These are phyloP conservation scores for Scheffersomyces spartinae DNA, from an alignment of 805 yeast species.

Conservation along the genomic window DNA sequence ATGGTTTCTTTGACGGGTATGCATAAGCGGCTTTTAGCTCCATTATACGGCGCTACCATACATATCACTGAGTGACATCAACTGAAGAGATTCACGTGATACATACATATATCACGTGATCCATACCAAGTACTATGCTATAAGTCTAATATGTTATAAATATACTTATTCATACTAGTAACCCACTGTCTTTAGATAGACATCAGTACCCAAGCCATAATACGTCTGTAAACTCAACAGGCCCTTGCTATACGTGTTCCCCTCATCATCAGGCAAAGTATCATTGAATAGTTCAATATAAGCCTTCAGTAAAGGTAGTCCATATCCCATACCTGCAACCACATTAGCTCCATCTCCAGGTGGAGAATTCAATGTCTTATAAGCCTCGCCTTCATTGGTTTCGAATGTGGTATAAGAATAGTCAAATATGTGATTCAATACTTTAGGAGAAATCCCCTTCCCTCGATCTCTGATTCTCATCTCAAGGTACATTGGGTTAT, in stretches of 20 bases:
- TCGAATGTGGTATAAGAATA: constrained; percentile 80
- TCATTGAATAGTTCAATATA: constrained; percentile 32
- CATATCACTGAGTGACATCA: no score
- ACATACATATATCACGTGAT: no score
- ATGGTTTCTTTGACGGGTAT: no score
- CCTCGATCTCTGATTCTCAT: constrained; percentile 79
- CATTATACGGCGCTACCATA: no score
- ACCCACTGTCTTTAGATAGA: constrained; percentile 29
- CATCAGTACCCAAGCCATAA: constrained; percentile 36
- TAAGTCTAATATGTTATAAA: no score
- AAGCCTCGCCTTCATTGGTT: constrained; percentile 43
- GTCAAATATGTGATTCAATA: constrained; percentile 62
- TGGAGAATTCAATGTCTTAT: constrained; percentile 52
- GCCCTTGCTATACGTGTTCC: constrained; percentile 16
- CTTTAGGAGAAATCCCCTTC: constrained; percentile 68
- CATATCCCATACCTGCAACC: constrained; percentile 95
- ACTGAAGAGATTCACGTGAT: no score
- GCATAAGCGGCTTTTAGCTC: no score
- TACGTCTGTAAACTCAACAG: constrained; percentile 31
- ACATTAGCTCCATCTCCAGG: constrained; percentile 61
- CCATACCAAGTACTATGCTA: no score
- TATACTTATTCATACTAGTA: constrained; percentile 6
- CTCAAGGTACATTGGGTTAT: constrained; percentile 34
- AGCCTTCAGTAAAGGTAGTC: constrained; percentile 66
- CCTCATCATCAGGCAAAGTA: constrained; percentile 9